Base-by-base conservation (phyloP, 495 filamentous ascomycete genomes). In the Apodospora peruviana region DNA sequence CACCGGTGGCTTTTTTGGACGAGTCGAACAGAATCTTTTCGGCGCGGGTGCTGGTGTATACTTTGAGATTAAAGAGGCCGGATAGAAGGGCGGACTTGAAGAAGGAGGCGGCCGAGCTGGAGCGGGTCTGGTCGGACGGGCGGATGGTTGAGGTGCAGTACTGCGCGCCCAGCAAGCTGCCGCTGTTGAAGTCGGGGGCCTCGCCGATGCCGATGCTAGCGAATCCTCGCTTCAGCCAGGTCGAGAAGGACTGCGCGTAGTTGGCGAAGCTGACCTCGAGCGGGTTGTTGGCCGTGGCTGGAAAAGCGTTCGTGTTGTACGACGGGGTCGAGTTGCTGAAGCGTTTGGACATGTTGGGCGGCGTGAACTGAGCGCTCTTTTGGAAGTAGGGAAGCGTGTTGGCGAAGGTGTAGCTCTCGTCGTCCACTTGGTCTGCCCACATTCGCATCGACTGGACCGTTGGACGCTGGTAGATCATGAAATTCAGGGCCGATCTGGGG, bases 401-500 rank as follows among this genome's bases (percentile, higher is more conserved):
- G 8, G 78, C 68, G 24, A 67, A 86, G 3, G 61, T 63, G 51
- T 79, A 87, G 44, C 65, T 73, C 2, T 69, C 40, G 52, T 85
- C 82, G 34, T 74, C 71, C 5, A 84, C 79, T 0, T 43, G 34
- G 22, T 79, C 70, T 0, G 81, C 82, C 82, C 81, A 86, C 50
- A 62, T 53, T 11, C 79, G 59, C 51, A 73, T 73, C 0, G 76
- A 59, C 11, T 24, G 21, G 5, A 12, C 21, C 17, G 43, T 21
- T 12, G 43, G 10, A 27, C 29, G 43, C 27, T 16, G 12, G 25
- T 45, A 45, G 18, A 21, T 12, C 43, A 36, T 22, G 43, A 20
- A 35, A 27, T 45, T 44, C 17, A 27, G 2, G 25, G 42, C 36
- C 7, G 36, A 38, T 32, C 27, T 32, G 14, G 14, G 27, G 7